These are phyloP conservation scores for Meyerozyma guilliermondii DNA, from an alignment of 1,139 yeast species.

Conservation along the genomic window DNA sequence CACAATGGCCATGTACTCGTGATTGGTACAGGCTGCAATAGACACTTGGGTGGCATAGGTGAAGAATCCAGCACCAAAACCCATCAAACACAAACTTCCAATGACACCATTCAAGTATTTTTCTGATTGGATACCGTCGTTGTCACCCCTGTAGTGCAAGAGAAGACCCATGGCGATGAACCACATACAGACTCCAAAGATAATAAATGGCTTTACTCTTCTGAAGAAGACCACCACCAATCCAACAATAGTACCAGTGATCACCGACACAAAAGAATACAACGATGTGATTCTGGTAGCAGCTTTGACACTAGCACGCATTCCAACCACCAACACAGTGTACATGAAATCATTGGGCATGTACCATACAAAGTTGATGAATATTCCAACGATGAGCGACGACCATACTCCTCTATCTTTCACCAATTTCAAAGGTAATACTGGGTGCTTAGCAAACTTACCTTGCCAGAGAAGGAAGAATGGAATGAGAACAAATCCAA, in stretches of 20 bases:
- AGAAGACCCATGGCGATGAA: constrained; percentile 55
- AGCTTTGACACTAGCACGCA: constrained; percentile 50
- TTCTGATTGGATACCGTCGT: constrained; percentile 27
- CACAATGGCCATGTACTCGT: constrained; percentile 61
- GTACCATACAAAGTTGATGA: constrained; percentile 55
- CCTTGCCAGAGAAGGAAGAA: constrained; percentile 29
- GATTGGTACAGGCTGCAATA: constrained; percentile 56
- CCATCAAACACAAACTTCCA: constrained; percentile 62
- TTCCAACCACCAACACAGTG: constrained; percentile 59
- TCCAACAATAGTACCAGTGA: constrained; percentile 59
- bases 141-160: constrained; percentile 52
- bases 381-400: constrained; percentile 47
- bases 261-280: constrained; percentile 60
- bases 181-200: constrained; percentile 52
- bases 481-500: constrained; percentile 33
- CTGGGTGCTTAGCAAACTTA: constrained; percentile 25
- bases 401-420: constrained; percentile 37
- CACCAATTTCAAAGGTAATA: constrained; percentile 27
- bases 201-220: constrained; percentile 55
- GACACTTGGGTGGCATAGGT: constrained; percentile 65
- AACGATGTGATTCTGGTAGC: constrained; percentile 64
- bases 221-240: constrained; percentile 45
- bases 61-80: constrained; percentile 70
- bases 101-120: constrained; percentile 48
- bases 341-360: constrained; percentile 68